Evolutionary conservation across 1,284 basidiomycete genomes (phyloP), one percentile per base, ranked within the genome.

Genomic region (Gymnopus androsaceus): DNA sequence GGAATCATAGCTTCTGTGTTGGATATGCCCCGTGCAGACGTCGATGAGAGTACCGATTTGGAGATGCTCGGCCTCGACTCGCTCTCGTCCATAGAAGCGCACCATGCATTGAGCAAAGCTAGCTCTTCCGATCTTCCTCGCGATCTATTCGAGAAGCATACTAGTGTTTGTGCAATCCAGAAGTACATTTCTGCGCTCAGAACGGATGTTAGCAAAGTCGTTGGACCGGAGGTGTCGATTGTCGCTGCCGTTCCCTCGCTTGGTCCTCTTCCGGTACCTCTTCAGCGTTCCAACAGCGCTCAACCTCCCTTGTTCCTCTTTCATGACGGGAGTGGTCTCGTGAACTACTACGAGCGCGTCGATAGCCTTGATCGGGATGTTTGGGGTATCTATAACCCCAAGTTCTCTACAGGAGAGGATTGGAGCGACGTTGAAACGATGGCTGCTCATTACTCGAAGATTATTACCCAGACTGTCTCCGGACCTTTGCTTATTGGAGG

Each of bases 311-410:
- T 90, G 4, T 78, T 87, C 55, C 75, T 90, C 17, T 73, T 90
- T 14, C 87, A 90, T 62, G 88, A 90, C 60, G 88, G 88, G 5
- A 86, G 84, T 59, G 88, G 88, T 0, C 64, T 86, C 14, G 69
- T 79, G 5, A 71, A 73, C 42, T 77, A 79, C 46, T 87, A 86
- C 59, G 66, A 75, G 41, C 75, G 73, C 4, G 69, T 90, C 6
- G 62, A 69, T 4, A 61, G 72, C 4, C 64, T 89, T 2, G 70
- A 72, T 8, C 75, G 85, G 41, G 64, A 73, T 30, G 70, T 89
- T 1, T 88, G 82, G 81, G 84, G 75, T 0, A 77, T 90, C 42
- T 71, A 74, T 42, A 84, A 88, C 61, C 83, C 84, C 0, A 71
- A 72, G 15, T 80, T 88, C 55, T 61, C 70, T 1, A 66, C 67